phyloP scores from a whole-genome alignment of 176 grass and related monocot species.

The Saccharum spontaneum region DNA sequence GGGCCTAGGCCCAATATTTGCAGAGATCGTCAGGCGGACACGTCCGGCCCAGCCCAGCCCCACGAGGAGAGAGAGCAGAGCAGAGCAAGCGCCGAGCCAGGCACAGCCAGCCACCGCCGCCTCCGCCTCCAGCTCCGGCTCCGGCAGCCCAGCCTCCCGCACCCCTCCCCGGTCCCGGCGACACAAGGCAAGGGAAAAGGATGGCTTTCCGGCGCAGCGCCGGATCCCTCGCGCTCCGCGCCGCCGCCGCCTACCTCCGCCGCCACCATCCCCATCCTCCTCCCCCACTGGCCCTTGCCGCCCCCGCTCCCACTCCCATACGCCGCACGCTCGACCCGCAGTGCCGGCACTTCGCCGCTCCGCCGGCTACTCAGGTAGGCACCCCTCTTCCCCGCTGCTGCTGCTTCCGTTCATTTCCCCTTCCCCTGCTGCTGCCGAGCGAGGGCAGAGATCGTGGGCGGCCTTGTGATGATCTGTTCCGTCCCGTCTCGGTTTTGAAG shows the following conservation, averaged over 20 bases:
- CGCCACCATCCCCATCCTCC: not conserved
- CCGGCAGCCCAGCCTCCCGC: not conserved
- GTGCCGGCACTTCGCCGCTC: constrained; percentile 36
- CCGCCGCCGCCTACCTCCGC: constrained; percentile 24
- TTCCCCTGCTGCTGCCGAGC: not conserved
- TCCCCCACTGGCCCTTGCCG: not conserved
- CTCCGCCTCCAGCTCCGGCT: not conserved
- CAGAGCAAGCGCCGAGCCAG: not conserved
- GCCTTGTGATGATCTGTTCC: not conserved
- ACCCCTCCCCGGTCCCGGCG: not conserved
- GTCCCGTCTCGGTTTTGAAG: not conserved
- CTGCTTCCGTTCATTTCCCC: not conserved
- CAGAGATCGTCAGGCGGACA: not conserved
- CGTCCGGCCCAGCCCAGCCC: not conserved
- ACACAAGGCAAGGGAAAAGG: not conserved
- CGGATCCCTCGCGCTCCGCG: constrained; percentile 24
- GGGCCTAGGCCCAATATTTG: too few species aligned
- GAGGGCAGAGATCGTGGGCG: not conserved
- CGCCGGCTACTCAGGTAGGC: not conserved
- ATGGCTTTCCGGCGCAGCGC: constrained; percentile 41
- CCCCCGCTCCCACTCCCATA: not conserved
- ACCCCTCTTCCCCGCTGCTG: not conserved
- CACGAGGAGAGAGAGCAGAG: not conserved
- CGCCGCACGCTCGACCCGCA: not conserved
- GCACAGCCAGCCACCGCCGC: not conserved